Evolutionary conservation across 139 green algal genomes (phyloP), one percentile per base, ranked within the genome.

Genomic region (Micractinium conductrix): DNA sequence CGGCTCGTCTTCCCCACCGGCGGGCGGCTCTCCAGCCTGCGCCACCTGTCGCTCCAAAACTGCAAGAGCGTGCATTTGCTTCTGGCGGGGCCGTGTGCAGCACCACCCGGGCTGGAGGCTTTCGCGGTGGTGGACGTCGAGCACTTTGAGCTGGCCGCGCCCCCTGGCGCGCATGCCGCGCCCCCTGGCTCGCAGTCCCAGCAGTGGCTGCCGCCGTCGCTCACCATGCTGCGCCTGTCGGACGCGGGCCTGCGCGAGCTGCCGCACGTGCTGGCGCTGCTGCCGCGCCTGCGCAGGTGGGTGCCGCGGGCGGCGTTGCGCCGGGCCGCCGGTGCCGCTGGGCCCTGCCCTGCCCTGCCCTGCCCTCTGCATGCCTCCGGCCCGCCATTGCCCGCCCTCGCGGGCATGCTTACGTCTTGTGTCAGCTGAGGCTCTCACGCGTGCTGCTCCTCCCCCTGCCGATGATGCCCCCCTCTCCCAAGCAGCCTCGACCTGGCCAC

Each of bases 401-500:
- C n/a, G n/a, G n/a, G n/a, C n/a, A n/a, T n/a, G n/a, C n/a, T n/a
- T n/a, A n/a, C n/a, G n/a, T n/a, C n/a, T n/a, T n/a, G n/a, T n/a
- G n/a, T n/a, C n/a, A n/a, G n/a, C n/a, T n/a, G n/a, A n/a, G n/a
- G n/a, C n/a, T n/a, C n/a, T n/a, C n/a, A n/a, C n/a, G n/a, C n/a
- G n/a, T n/a, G n/a, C n/a, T n/a, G n/a, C n/a, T n/a, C n/a, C n/a
- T n/a, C n/a, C n/a, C n/a, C n/a, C n/a, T n/a, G n/a, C n/a, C n/a
- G n/a, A n/a, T n/a, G n/a, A n/a, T n/a, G n/a, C n/a, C n/a, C 16
- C 67, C 67, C 22, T 10, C 40, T 24, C 22, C 9, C 12, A 19
- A 33, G 74, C 74, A 81, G 74, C 74, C 50, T 81, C 8, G 33
- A 68, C 10, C 33, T 81, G 24, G 55, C 62, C 50, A 30, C 62